Evolutionary conservation across 371 early-diverging fungal genomes (phyloP), one percentile per base, ranked within the genome.

Genomic region (Blakeslea trispora): DNA sequence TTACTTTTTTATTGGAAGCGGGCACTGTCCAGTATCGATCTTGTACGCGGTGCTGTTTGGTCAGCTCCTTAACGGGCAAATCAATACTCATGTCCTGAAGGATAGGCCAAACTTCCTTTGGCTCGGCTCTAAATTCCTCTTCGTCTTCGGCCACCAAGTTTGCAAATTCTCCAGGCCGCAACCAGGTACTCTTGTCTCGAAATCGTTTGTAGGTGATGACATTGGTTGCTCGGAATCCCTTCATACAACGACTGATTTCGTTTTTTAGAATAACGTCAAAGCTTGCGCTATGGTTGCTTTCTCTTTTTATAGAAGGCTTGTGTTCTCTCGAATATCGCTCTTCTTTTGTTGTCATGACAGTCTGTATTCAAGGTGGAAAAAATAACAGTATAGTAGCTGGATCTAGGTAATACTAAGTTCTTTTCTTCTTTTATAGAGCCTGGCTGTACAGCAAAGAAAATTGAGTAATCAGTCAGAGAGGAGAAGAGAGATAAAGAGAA

Each of bases 21-120:
- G 63, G 56, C 5, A 56, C 63, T 24, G 22, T 56, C 48, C 52
- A 62, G 18, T 41, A 22, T 10, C 51, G 63, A 19, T 56, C 53
- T 9, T 50, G 42, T 8, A 47, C 57, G 42, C 50, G 52, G 32
- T 56, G 46, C 21, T 52, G 56, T 34, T 32, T 31, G n/a, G 21
- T 32, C 1, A 59, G 22, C 11, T 53, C 53, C 23, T 32, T 22
- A 5, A 28, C 10, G 21, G 53, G 60, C 34, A 59, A 23, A 23
- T 45, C 35, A 1, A 32, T 40, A 5, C 40, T 34, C 56, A 55
- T 55, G 18, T 55, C 47, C 8, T 48, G 39, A 19, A 55, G 23
- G 2, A 55, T 47, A 28, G 56, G 56, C 56, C 56, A 55, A 7
- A 28, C 28, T 19, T 55, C 48, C 31, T 55, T 55, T 13, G 40